Conservation (phyloP, 768 basidiomycete genomes). For the Leccinum ochraceum region DNA sequence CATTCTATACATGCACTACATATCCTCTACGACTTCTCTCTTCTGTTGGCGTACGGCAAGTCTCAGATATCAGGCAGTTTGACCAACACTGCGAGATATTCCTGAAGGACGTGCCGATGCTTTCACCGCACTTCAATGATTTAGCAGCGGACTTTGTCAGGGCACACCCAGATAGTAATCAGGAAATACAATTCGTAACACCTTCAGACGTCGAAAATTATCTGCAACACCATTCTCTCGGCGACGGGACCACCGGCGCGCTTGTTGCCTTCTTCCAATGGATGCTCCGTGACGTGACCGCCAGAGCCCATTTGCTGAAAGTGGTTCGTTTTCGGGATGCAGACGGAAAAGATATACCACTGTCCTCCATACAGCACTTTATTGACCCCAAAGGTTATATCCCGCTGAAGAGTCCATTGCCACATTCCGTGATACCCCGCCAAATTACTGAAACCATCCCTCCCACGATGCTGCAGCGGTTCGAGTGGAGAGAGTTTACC, state of each 20-base stretch:
- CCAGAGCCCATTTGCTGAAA: background rate
- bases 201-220: background rate
- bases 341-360: slow-evolving; percentile 56
- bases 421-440: slow-evolving; percentile 41
- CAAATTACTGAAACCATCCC: slow-evolving; percentile 59
- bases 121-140: slow-evolving; percentile 57
- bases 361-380: slow-evolving; percentile 65
- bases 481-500: slow-evolving; percentile 68
- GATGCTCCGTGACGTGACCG: background rate
- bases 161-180: background rate
- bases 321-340: slow-evolving; percentile 42
- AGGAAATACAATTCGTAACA: background rate
- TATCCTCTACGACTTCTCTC: background rate
- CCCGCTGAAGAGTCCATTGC: slow-evolving; percentile 33
- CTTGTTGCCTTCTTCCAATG: slow-evolving; percentile 12
- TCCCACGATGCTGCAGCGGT: slow-evolving; percentile 51
- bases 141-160: slow-evolving; percentile 53
- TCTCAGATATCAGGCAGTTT: slow-evolving; percentile 46
- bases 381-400: slow-evolving; percentile 55
- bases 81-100: background rate
- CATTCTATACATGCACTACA: slow-evolving; percentile 70
- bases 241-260: background rate
- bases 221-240: background rate
- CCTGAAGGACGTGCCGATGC: slow-evolving; percentile 68
- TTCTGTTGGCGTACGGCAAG: slow-evolving; percentile 51